Percentiles rank a stretch among this genome's conserved stretches.
Conservation (phyloP, 2,329 filamentous ascomycete species). For the Fusarium napiforme region DNA sequence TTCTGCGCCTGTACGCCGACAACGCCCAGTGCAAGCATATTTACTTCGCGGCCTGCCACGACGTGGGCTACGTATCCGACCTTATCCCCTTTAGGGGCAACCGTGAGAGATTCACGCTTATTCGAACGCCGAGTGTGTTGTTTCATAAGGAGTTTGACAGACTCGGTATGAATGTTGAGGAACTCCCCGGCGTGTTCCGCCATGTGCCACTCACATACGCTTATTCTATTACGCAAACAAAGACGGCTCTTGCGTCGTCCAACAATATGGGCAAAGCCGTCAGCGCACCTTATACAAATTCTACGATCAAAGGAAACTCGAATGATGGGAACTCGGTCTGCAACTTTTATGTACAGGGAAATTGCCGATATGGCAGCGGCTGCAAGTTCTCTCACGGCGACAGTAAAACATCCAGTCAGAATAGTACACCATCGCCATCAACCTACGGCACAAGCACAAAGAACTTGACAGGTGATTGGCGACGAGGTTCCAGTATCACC, state of each 20-base stretch:
- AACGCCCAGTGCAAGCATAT: constrained; percentile 72
- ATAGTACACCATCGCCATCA: constrained; percentile 22
- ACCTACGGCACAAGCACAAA: constrained; percentile 12
- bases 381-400: constrained; percentile 33
- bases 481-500: background rate
- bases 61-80: constrained; percentile 62
- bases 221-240: background rate
- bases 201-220: constrained; percentile 47
- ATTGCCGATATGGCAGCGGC: constrained; percentile 39
- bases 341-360: constrained; percentile 33
- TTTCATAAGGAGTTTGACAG: constrained; percentile 65
- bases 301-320: background rate
- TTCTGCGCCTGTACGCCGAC: constrained; percentile 62
- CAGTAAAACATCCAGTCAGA: constrained; percentile 22
- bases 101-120: constrained; percentile 63
- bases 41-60: constrained; percentile 71
- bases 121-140: constrained; percentile 57
- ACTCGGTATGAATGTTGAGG: constrained; percentile 61
- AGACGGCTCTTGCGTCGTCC: background rate
- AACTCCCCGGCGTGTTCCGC: constrained; percentile 64
- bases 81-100: constrained; percentile 63
- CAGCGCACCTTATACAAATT: background rate
- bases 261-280: background rate
- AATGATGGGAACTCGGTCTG: constrained; percentile 24
- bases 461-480: constrained; percentile 7